A percentile compares a stretch with the other conserved stretches of the same genome.
These are phyloP conservation scores for Mycena alexandri DNA, from an alignment of 768 basidiomycete genomes.

Conservation along the genomic window DNA sequence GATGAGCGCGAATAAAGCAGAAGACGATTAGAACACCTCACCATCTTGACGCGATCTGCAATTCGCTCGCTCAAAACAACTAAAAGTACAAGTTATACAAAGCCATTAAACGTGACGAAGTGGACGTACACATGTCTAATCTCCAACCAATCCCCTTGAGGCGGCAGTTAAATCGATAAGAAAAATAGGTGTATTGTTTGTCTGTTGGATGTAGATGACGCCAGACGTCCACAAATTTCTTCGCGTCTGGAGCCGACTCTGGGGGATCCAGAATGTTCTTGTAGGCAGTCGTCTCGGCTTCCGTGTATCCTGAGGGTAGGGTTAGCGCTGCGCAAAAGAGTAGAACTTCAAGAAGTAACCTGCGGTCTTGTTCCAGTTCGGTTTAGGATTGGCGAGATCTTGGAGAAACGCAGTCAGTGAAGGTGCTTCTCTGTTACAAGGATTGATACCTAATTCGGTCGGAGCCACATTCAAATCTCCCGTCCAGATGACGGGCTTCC, in stretches of 20 bases:
- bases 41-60: slow-evolving; percentile 70
- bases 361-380: slow-evolving; percentile 90
- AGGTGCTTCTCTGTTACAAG: no score
- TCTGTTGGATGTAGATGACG: slow-evolving; percentile 73
- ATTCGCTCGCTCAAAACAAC: slow-evolving; percentile 84
- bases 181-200: slow-evolving; percentile 89
- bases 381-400: slow-evolving; percentile 78
- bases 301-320: slow-evolving; percentile 59
- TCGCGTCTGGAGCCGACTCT: slow-evolving; percentile 48
- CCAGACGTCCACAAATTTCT: slow-evolving; percentile 85
- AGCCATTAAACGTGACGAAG: neutral
- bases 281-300: slow-evolving; percentile 83
- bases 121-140: slow-evolving; percentile 79
- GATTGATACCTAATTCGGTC: slow-evolving; percentile 69
- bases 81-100: slow-evolving; percentile 42
- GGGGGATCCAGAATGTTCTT: slow-evolving; percentile 73
- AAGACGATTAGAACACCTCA: slow-evolving; percentile 37
- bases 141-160: slow-evolving; percentile 89
- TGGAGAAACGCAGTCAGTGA: neutral
- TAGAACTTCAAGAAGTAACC: slow-evolving; percentile 54
- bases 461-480: slow-evolving; percentile 93
- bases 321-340: no score
- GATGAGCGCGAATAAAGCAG: slow-evolving; percentile 6
- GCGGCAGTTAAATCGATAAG: slow-evolving; percentile 85
- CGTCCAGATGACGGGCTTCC: slow-evolving; percentile 89